phyloP scores from a whole-genome alignment of 345 rosid genomes.

The Geranium brycei region DNA sequence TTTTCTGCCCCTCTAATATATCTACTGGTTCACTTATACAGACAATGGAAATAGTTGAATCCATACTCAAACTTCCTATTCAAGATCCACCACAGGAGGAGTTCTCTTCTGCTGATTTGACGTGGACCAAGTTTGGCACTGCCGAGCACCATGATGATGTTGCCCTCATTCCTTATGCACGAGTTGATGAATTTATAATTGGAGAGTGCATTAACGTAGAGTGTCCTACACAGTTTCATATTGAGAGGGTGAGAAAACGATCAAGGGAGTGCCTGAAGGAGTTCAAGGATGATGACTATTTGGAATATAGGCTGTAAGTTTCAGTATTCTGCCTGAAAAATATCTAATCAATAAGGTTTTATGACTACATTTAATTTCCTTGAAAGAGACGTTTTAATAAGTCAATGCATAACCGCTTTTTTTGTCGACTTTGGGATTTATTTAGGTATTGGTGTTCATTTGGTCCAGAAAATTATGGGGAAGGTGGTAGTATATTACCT shows the following conservation, averaged over 20 bases:
- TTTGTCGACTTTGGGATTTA: background rate
- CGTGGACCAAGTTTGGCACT: conserved; percentile 74
- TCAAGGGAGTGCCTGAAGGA: conserved; percentile 53
- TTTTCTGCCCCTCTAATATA: no score
- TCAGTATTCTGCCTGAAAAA: background rate
- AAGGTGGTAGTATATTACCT: conserved; percentile 79
- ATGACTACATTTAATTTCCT: background rate
- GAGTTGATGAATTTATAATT: conserved; percentile 62
- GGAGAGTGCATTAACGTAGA: conserved; percentile 78
- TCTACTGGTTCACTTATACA: background rate
- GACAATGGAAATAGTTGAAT: conserved; percentile 43
- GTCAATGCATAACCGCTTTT: background rate
- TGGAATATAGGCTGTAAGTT: conserved; percentile 71
- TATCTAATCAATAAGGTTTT: no score
- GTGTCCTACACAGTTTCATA: conserved; percentile 75
- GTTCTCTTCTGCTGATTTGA: conserved; percentile 59
- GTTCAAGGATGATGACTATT: conserved; percentile 62
- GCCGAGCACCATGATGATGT: conserved; percentile 65
- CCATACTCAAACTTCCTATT: conserved; percentile 40
- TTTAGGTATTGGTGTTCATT: conserved; percentile 90
- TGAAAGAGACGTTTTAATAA: background rate
- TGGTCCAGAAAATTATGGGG: conserved; percentile 96
- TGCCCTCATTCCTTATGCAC: conserved; percentile 59
- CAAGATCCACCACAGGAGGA: conserved; percentile 65
- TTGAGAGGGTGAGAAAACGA: conserved; percentile 75